Evolutionary conservation across 208 protist species (phyloP).

Genomic region (Trypanosoma lewisi): DNA sequence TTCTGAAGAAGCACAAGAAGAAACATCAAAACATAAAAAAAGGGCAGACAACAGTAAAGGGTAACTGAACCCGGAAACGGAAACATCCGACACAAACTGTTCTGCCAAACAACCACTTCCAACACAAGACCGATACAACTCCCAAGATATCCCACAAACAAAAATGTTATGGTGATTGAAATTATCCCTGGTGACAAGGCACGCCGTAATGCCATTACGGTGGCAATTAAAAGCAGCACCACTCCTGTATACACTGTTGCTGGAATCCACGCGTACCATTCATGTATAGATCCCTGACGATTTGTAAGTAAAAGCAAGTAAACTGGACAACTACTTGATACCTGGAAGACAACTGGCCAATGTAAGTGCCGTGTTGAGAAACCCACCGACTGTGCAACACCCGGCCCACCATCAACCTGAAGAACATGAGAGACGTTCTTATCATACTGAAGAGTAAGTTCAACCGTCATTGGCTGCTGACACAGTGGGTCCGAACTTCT

Average conservation of each 20-base stretch:
- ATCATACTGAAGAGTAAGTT: background rate
- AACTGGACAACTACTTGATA: slow-evolving; percentile 33
- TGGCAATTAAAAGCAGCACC: slow-evolving; percentile 28
- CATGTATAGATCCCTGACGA: slow-evolving; percentile 43
- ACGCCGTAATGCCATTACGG: slow-evolving; percentile 18
- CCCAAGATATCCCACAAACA: slow-evolving; percentile 62
- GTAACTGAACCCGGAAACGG: slow-evolving; percentile 65
- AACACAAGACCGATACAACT: slow-evolving; percentile 59
- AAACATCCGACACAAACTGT: slow-evolving; percentile 45
- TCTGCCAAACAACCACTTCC: slow-evolving; percentile 61
- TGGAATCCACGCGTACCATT: slow-evolving; percentile 66
- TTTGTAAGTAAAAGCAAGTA: slow-evolving; percentile 39
- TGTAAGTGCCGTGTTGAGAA: slow-evolving; percentile 4
- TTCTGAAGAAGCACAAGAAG: slow-evolving; percentile 22
- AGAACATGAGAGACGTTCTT: background rate
- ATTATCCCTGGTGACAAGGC: slow-evolving; percentile 26
- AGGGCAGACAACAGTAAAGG: slow-evolving; percentile 53
- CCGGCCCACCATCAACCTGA: background rate
- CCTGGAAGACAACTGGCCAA: slow-evolving; percentile 31
- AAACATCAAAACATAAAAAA: slow-evolving; percentile 45
- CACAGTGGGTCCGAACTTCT: background rate
- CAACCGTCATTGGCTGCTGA: slow-evolving; percentile 5
- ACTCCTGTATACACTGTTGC: slow-evolving; percentile 44
- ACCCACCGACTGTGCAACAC: slow-evolving; percentile 2
- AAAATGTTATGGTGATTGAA: slow-evolving; percentile 29